Evolutionary conservation across 1,284 basidiomycete genomes (phyloP), one percentile per base, ranked within the genome.

Genomic region (Apiotrichum laibachii): DNA sequence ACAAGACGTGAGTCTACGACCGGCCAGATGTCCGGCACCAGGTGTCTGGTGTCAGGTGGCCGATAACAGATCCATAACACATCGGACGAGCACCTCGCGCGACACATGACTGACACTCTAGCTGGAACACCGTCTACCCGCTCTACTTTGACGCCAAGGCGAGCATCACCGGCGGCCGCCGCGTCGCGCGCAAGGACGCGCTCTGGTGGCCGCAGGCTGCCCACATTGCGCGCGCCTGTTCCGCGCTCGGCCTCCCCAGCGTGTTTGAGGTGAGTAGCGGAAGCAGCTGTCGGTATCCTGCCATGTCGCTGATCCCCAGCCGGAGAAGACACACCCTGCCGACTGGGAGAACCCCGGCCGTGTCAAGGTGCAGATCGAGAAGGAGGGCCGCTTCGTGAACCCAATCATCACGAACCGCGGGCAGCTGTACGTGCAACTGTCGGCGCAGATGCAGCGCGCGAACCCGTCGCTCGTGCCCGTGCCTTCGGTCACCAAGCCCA

Each of bases 341-440:
- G 94, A 98, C 75, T 97, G 94, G 93, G 92, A 90, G 72, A 98
- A 98, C 73, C 92, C 92, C 0, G 92, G 92, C 13, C 85, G 94
- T 40, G 89, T 97, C 61, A 87, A 92, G 66, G 90, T 97, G 35
- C 89, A 91, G 69, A 88, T 92, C 83, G 87, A 88, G 80, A 87
- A 88, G 70, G 88, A 95, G 54, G 86, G 90, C 0, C 80, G 81
- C 60, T 82, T 87, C 15, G 73, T 90, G 56, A 88, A 92, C 72
- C 81, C 85, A 1, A 77, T 81, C 26, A 86, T 95, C 69, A 87
- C 85, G 77, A 90, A 87, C 58, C 92, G 92, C 79, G 90, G 92
- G 73, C 86, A 90, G 67, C 81, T 95, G 2, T 82, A 92, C 59
- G 86, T 88, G 74, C 82, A 85, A 71, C 84, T 94, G 66, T 85